Evolutionary conservation across 2,329 filamentous ascomycete species (phyloP).

Genomic region (Colletotrichum sp.): DNA sequence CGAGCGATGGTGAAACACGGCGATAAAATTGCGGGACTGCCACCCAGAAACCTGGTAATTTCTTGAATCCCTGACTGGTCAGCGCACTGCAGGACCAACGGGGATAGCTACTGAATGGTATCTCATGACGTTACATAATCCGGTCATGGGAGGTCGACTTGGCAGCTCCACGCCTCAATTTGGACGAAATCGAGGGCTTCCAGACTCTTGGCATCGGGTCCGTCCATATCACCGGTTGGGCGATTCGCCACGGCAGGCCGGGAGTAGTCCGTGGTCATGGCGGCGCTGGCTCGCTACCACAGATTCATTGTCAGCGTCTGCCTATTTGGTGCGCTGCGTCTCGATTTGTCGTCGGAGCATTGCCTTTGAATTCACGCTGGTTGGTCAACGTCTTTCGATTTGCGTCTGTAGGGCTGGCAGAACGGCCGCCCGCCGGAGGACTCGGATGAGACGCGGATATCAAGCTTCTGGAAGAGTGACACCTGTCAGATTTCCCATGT

Average conservation of each 20-base stretch:
- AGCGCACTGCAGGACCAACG: not conserved
- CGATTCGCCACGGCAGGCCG: not conserved
- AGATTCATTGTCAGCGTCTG: not conserved
- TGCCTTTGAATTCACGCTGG: not conserved
- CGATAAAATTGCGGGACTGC: not conserved
- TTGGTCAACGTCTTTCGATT: not conserved
- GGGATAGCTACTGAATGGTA: not conserved
- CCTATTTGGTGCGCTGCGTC: not conserved
- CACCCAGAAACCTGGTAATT: not conserved
- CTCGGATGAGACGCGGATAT: not conserved
- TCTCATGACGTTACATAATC: not conserved
- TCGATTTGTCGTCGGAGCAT: not conserved
- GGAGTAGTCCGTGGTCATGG: not conserved
- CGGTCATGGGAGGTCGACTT: not conserved
- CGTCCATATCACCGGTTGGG: not conserved
- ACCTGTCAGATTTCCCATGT: not conserved
- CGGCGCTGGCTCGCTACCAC: not conserved
- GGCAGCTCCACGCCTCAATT: not conserved
- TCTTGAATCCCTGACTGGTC: not conserved
- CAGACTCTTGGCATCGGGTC: not conserved
- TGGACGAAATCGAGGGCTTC: not conserved
- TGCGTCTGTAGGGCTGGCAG: not conserved
- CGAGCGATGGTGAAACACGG: constrained; percentile 6
- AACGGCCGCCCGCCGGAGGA: not conserved
- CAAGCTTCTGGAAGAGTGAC: not conserved